These are phyloP conservation scores for Fusarium pseudonygamai DNA, from an alignment of 2,329 filamentous ascomycete genomes.

Conservation along the genomic window DNA sequence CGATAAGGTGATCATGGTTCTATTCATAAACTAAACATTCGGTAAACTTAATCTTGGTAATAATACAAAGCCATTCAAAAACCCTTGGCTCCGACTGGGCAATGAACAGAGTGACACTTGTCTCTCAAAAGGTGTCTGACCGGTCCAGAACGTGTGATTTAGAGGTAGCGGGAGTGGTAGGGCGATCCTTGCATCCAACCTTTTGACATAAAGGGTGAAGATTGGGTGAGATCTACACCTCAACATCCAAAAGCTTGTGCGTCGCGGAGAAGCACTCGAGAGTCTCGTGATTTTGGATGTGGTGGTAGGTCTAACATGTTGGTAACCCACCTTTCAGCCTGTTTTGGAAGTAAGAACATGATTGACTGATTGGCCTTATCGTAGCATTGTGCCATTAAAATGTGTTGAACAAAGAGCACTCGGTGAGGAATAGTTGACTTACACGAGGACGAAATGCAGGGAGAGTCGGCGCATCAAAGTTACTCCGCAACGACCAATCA, in stretches of 20 bases:
- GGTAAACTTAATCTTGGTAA: not conserved
- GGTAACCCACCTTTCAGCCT: conserved; percentile 15
- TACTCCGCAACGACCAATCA: conserved; percentile 26
- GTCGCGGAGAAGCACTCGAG: conserved; percentile 10
- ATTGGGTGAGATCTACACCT: conserved; percentile 21
- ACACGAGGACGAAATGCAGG: conserved; percentile 10
- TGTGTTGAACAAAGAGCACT: conserved; percentile 29
- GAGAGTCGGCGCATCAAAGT: conserved; percentile 23
- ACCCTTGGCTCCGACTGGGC: not conserved
- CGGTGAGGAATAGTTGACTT: conserved; percentile 33
- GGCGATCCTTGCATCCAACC: conserved; percentile 26
- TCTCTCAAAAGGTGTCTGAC: conserved; percentile 24
- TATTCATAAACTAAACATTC: not conserved
- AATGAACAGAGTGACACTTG: conserved; percentile 28
- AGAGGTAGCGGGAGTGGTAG: conserved; percentile 17
- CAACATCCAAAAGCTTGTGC: not conserved
- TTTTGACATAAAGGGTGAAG: conserved; percentile 25
- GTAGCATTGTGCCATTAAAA: conserved; percentile 21
- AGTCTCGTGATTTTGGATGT: conserved; percentile 24
- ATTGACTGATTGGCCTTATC: conserved; percentile 19
- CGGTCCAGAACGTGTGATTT: conserved; percentile 34
- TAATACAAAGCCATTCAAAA: conserved; percentile 9
- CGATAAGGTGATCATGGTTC: conserved; percentile 17
- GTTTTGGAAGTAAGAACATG: not conserved
- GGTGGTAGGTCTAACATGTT: conserved; percentile 3